Conservation (phyloP, 306 rosid species). For the Ziziphus jujuba region DNA sequence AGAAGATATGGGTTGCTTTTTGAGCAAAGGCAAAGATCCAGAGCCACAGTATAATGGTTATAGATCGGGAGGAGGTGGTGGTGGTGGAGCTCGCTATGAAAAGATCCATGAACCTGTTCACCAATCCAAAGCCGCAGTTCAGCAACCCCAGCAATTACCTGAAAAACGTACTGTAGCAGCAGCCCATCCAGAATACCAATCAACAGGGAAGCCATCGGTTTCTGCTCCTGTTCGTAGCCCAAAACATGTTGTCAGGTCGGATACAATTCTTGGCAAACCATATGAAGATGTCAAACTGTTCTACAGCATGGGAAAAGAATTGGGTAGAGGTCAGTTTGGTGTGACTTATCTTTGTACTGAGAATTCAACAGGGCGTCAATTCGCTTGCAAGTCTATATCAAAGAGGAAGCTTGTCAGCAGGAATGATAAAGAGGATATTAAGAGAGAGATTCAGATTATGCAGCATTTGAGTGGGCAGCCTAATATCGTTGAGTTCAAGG, state of each 20-base stretch:
- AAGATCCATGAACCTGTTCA: slow-evolving; percentile 43
- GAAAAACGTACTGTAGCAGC: slow-evolving; percentile 30
- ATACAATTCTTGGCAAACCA: slow-evolving; percentile 63
- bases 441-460: slow-evolving; percentile 88
- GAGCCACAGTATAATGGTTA: slow-evolving; percentile 35
- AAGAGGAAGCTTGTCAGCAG: slow-evolving; percentile 71
- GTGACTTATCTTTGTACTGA: slow-evolving; percentile 78
- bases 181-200: slow-evolving; percentile 28
- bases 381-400: slow-evolving; percentile 86
- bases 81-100: slow-evolving; percentile 27
- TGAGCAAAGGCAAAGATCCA: slow-evolving; percentile 47
- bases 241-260: slow-evolving; percentile 33
- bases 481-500: slow-evolving; percentile 85
- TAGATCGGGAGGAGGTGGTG: slow-evolving; percentile 36
- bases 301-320: slow-evolving; percentile 68
- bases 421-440: slow-evolving; percentile 73
- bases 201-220: slow-evolving; percentile 33
- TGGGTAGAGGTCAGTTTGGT: slow-evolving; percentile 93
- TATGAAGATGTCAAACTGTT: slow-evolving; percentile 64
- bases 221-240: slow-evolving; percentile 39
- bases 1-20: slow-evolving; percentile 61
- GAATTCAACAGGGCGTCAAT: slow-evolving; percentile 57
- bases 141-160: slow-evolving; percentile 40
- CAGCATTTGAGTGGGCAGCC: slow-evolving; percentile 93
- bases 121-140: slow-evolving; percentile 42